Conservation (phyloP, 1,284 basidiomycete genomes). For the Microbotryum violaceum region DNA sequence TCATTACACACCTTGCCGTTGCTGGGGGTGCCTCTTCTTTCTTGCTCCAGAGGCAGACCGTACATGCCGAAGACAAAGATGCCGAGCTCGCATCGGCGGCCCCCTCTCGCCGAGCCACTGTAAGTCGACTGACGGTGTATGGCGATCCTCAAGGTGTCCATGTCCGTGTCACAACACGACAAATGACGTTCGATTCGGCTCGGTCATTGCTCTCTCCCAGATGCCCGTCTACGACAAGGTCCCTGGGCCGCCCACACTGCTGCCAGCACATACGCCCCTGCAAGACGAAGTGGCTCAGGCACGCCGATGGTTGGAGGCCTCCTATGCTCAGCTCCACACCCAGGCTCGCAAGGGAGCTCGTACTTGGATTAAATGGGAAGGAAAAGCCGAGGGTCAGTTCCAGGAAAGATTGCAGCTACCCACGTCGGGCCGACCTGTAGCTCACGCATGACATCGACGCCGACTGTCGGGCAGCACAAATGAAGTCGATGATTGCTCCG, state of each 20-base stretch:
- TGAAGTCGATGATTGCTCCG: constrained; percentile 69
- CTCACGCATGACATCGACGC: not conserved
- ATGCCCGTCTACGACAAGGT: constrained; percentile 60
- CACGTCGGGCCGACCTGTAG: not conserved
- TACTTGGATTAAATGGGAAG: constrained; percentile 72
- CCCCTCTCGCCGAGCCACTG: not conserved
- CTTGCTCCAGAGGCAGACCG: no score
- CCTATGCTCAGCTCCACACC: constrained; percentile 52
- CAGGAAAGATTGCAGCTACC: not conserved
- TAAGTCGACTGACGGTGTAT: no score
- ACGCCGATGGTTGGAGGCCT: constrained; percentile 52
- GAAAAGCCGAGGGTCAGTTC: constrained; percentile 68
- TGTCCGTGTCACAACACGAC: not conserved
- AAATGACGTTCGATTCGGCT: not conserved
- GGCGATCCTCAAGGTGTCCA: not conserved
- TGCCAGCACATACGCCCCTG: constrained; percentile 64
- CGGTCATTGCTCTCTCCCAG: constrained; percentile 43
- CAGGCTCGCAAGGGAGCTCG: constrained; percentile 63
- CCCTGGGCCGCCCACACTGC: constrained; percentile 52
- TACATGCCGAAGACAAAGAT: not conserved
- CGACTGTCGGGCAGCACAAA: constrained; percentile 51
- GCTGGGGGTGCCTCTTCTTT: no score
- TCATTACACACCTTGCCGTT: no score
- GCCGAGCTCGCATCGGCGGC: not conserved
- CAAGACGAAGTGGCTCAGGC: constrained; percentile 62